phyloP scores from a whole-genome alignment of 805 yeast species.

The Nakazawaea laoshanensis region DNA sequence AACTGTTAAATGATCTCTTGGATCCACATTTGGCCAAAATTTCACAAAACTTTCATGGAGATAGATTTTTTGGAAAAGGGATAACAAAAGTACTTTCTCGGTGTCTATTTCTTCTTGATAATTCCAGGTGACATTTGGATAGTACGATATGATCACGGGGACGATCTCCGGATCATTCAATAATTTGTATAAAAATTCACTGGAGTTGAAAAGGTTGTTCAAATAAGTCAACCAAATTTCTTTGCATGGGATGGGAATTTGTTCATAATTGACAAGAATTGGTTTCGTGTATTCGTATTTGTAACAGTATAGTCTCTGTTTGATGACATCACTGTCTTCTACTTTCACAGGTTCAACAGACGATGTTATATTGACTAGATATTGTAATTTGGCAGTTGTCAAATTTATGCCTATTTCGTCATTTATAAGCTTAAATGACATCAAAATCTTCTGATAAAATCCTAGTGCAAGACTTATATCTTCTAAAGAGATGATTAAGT shows the following conservation, averaged over 20 bases:
- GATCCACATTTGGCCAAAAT: conserved; percentile 13
- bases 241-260: too few relatives aligned
- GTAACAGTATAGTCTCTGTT: conserved; percentile 3
- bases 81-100: conserved; percentile 15
- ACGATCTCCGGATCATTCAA: conserved; percentile 10
- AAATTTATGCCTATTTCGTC: conserved; percentile 2
- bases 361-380: conserved; percentile 9
- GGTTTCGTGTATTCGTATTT: neutral
- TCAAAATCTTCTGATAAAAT: neutral
- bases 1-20: conserved; percentile 10
- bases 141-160: neutral
- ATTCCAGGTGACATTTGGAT: neutral
- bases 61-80: conserved; percentile 16
- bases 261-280: neutral
- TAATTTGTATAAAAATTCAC: conserved; percentile 14
- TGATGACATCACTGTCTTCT: conserved; percentile 7
- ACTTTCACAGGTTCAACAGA: conserved; percentile 6
- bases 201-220: conserved; percentile 11
- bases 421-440: neutral
- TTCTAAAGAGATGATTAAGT: conserved; percentile 14
- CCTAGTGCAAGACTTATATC: neutral
- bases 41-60: conserved; percentile 25
- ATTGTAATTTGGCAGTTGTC: conserved; percentile 6
- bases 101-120: conserved; percentile 6
- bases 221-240: conserved; percentile 3